These are phyloP conservation scores for Hymenoscyphus fraxineus DNA, from an alignment of 2,329 filamentous ascomycete genomes.

Conservation along the genomic window DNA sequence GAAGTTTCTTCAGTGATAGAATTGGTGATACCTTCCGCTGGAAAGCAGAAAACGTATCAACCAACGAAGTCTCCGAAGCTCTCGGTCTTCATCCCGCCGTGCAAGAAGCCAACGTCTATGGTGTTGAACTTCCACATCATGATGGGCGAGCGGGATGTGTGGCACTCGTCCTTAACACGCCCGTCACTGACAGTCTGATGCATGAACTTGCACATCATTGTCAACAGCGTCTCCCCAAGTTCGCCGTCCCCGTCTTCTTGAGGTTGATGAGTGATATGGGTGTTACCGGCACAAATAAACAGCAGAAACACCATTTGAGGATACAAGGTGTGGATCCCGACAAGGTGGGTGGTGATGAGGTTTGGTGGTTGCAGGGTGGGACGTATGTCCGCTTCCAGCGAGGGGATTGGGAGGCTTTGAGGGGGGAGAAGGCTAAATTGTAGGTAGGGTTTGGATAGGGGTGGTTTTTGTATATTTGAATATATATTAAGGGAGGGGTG, in stretches of 20 bases:
- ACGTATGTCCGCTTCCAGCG: slow-evolving; percentile 65
- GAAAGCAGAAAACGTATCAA: slow-evolving; percentile 83
- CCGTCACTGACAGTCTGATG: slow-evolving; percentile 45
- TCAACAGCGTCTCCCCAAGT: slow-evolving; percentile 58
- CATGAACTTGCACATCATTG: slow-evolving; percentile 60
- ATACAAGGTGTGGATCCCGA: slow-evolving; percentile 68
- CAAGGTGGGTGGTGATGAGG: slow-evolving; percentile 44
- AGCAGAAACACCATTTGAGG: slow-evolving; percentile 74
- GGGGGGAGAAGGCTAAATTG: slow-evolving; percentile 59
- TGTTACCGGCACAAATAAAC: slow-evolving; percentile 82
- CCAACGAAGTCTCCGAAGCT: slow-evolving; percentile 74
- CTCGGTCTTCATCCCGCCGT: slow-evolving; percentile 64
- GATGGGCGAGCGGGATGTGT: slow-evolving; percentile 83
- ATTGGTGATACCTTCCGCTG: slow-evolving; percentile 76
- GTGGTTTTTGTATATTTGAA: too few species aligned
- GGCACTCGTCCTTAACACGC: slow-evolving; percentile 58
- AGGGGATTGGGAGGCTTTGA: slow-evolving; percentile 66
- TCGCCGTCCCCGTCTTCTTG: slow-evolving; percentile 75
- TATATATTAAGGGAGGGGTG: too few species aligned
- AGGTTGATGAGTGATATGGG: slow-evolving; percentile 59
- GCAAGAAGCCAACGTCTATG: slow-evolving; percentile 81
- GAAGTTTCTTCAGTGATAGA: slow-evolving; percentile 76
- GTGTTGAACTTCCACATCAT: slow-evolving; percentile 72
- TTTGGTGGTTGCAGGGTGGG: slow-evolving; percentile 58
- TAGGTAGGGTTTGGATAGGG: slow-evolving; percentile 3